These are phyloP conservation scores for Aspergillus leporis DNA, from an alignment of 495 filamentous ascomycete species.

Conservation along the genomic window DNA sequence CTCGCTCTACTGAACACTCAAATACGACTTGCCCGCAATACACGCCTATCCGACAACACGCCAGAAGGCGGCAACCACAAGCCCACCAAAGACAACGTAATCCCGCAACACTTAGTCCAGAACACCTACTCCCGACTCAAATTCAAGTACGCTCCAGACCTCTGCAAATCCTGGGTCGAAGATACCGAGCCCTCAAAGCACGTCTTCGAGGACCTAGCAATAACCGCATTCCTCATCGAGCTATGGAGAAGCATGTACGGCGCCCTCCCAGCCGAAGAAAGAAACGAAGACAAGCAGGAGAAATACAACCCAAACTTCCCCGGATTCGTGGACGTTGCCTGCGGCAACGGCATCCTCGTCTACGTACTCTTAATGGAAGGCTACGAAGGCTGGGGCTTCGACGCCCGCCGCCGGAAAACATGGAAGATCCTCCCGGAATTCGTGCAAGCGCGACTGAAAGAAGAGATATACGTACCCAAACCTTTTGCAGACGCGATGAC, in stretches of 20 bases:
- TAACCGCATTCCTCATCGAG: slow-evolving; percentile 91
- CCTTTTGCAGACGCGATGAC: slow-evolving; percentile 41
- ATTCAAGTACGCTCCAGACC: slow-evolving; percentile 62
- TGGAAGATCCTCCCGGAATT: slow-evolving; percentile 71
- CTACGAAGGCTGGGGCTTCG: slow-evolving; percentile 85
- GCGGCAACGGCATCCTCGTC: slow-evolving; percentile 92
- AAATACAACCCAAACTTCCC: slow-evolving; percentile 54
- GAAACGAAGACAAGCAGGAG: slow-evolving; percentile 1
- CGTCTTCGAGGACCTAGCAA: slow-evolving; percentile 91
- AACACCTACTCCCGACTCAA: slow-evolving; percentile 83
- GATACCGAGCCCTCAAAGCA: slow-evolving; percentile 86
- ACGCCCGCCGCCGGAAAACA: slow-evolving; percentile 78
- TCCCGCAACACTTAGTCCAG: slow-evolving; percentile 73
- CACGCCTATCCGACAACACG: slow-evolving; percentile 47
- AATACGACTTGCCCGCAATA: slow-evolving; percentile 74
- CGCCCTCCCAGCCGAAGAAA: slow-evolving; percentile 24
- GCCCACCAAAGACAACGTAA: slow-evolving; percentile 65
- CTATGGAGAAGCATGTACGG: slow-evolving; percentile 87
- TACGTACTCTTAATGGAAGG: slow-evolving; percentile 81
- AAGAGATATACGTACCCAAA: slow-evolving; percentile 73
- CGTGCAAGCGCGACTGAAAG: slow-evolving; percentile 57
- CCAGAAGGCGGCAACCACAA: slow-evolving; percentile 42
- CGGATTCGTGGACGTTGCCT: slow-evolving; percentile 94
- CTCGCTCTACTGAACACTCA: slow-evolving; percentile 67
- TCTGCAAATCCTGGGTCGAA: slow-evolving; percentile 78